Conservation (phyloP, 2,329 filamentous ascomycete species). For the Fulvia fulva region DNA sequence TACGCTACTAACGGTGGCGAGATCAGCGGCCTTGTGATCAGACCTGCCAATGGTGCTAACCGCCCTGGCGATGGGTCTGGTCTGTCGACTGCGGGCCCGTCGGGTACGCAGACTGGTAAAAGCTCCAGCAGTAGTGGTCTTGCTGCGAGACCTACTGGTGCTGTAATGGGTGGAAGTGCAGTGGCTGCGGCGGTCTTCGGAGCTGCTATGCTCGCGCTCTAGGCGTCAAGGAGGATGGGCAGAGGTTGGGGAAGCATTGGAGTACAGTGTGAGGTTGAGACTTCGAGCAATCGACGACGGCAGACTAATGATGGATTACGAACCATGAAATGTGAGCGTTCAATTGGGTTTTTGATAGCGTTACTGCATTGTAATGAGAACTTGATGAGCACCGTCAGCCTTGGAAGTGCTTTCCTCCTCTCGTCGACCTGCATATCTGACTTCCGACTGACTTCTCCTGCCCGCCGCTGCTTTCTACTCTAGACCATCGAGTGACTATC, state of each 20-base stretch:
- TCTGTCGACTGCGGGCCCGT: slow-evolving; percentile 21
- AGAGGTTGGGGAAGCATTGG: background rate
- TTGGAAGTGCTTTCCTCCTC: too few species aligned
- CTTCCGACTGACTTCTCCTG: too few species aligned
- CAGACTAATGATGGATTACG: background rate
- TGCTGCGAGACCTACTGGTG: slow-evolving; percentile 13
- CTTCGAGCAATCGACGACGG: background rate
- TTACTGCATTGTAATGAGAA: background rate
- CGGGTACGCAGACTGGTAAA: slow-evolving; percentile 3
- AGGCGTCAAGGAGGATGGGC: background rate
- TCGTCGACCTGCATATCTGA: too few species aligned
- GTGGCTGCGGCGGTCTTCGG: slow-evolving; percentile 25
- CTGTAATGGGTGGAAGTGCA: slow-evolving; percentile 12
- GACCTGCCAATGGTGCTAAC: slow-evolving; percentile 52
- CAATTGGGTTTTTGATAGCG: background rate
- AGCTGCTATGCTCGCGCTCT: slow-evolving; percentile 25
- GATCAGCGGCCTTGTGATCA: slow-evolving; percentile 62
- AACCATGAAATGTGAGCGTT: background rate
- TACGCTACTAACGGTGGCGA: slow-evolving; percentile 52
- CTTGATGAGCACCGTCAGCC: too few species aligned
- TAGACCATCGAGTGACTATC: too few species aligned
- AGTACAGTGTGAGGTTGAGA: background rate
- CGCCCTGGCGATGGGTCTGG: slow-evolving; percentile 45
- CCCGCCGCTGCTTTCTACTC: too few species aligned
- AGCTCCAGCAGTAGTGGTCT: slow-evolving; percentile 16